Percentiles rank a stretch among this genome's conserved stretches.
These are phyloP conservation scores for Annulohypoxylon nitens DNA, from an alignment of 495 filamentous ascomycete species.

Conservation along the genomic window DNA sequence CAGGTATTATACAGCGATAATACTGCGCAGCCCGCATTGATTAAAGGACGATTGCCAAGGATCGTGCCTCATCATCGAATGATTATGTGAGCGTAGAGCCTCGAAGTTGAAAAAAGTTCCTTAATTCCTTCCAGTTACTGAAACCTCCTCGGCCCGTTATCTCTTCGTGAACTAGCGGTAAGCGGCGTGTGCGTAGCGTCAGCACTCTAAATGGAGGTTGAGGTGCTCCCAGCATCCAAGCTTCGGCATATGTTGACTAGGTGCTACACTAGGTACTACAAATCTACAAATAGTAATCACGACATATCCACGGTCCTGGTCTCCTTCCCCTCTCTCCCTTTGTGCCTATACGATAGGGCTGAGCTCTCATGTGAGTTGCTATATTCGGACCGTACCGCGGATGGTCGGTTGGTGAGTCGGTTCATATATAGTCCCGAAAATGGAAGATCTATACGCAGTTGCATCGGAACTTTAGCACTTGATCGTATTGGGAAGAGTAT, in stretches of 20 bases:
- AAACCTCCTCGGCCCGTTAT: slow-evolving; percentile 27
- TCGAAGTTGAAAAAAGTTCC: neutral
- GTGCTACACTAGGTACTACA: neutral
- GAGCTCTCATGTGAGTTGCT: slow-evolving; percentile 23
- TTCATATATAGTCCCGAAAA: slow-evolving; percentile 16
- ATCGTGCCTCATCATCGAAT: slow-evolving; percentile 22
- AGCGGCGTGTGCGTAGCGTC: slow-evolving; percentile 18
- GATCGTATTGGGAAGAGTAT: slow-evolving; percentile 7
- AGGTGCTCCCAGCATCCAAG: neutral
- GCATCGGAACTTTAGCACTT: neutral
- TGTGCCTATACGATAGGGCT: slow-evolving; percentile 35
- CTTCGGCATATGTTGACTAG: slow-evolving; percentile 22
- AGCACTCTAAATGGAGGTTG: slow-evolving; percentile 40
- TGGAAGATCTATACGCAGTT: neutral
- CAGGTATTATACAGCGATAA: too few species aligned
- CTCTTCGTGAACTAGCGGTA: slow-evolving; percentile 17
- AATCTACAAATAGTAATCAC: slow-evolving; percentile 11
- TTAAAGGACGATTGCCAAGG: slow-evolving; percentile 32
- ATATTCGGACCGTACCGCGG: slow-evolving; percentile 38
- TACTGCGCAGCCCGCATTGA: slow-evolving; percentile 1
- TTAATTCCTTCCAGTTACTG: too few species aligned
- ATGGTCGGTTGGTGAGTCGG: neutral
- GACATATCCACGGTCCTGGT: neutral
- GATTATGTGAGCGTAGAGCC: slow-evolving; percentile 1
- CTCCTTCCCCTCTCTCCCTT: neutral